A percentile compares a stretch with the other conserved stretches of the same genome.
These are phyloP conservation scores for Udeniomyces megalosporus DNA, from an alignment of 768 basidiomycete species.

Conservation along the genomic window DNA sequence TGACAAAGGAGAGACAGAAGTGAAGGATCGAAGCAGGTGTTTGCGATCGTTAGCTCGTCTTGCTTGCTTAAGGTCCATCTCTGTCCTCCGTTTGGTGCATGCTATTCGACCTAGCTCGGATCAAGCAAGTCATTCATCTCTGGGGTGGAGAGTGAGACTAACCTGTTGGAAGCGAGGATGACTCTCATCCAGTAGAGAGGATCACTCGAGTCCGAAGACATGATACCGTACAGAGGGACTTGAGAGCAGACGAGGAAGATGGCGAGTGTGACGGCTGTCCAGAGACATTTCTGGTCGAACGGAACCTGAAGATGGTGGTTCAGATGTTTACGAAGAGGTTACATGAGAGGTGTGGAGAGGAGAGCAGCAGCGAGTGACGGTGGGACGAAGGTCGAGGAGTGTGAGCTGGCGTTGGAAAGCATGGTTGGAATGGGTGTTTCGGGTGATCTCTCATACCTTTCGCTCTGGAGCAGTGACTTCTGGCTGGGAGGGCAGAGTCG, in stretches of 20 bases:
- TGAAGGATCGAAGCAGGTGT: no score
- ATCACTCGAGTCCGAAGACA: constrained; percentile 97
- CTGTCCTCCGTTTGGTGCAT: no score
- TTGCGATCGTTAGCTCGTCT: no score
- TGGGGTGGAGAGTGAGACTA: not conserved
- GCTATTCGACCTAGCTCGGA: no score
- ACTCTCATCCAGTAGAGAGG: constrained; percentile 99
- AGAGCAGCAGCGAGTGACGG: no score
- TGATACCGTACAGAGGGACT: constrained; percentile 97
- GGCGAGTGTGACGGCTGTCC: constrained; percentile 93
- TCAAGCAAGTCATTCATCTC: not conserved
- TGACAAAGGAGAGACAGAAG: not conserved
- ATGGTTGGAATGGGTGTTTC: not conserved
- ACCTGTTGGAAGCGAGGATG: constrained; percentile 83
- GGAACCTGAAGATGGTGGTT: constrained; percentile 14
- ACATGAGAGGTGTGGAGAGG: not conserved
- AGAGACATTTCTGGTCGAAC: constrained; percentile 19
- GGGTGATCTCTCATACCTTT: constrained; percentile 63
- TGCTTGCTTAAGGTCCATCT: no score
- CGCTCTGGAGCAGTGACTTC: constrained; percentile 97
- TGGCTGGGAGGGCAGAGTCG: constrained; percentile 33
- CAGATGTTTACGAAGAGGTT: not conserved
- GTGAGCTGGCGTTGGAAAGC: not conserved
- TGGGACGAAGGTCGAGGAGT: not conserved
- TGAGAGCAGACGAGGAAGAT: constrained; percentile 99